Evolutionary conservation across 2,329 filamentous ascomycete species (phyloP).

Genomic region (Xylogone sp.): DNA sequence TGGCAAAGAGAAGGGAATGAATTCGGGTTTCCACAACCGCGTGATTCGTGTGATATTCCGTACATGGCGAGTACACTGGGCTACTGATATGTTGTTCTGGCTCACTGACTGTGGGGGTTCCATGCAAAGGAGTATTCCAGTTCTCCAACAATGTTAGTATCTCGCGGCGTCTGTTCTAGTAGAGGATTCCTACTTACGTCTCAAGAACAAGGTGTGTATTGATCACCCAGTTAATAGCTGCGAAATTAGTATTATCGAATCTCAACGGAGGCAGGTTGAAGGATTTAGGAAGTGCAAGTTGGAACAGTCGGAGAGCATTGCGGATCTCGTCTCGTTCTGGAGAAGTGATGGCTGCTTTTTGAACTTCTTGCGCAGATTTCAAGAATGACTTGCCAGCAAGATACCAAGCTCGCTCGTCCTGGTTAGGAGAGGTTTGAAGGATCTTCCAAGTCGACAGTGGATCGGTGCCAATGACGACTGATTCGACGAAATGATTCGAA

Average conservation of each 20-base stretch:
- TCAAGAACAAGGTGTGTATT: neutral
- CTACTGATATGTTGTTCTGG: neutral
- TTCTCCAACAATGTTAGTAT: neutral
- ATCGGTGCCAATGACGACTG: neutral
- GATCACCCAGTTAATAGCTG: neutral
- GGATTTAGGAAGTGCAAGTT: neutral
- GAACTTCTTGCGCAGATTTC: neutral
- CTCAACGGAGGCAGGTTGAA: neutral
- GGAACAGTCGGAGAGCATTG: neutral
- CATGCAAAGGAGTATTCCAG: neutral
- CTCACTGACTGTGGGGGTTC: neutral
- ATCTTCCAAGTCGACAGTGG: conserved; percentile 1
- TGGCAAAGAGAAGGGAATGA: neutral
- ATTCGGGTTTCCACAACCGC: neutral
- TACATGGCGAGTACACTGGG: neutral
- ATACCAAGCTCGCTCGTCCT: conserved; percentile 5
- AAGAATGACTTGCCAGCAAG: neutral
- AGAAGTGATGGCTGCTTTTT: neutral
- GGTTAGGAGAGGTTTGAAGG: neutral
- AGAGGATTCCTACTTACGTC: neutral
- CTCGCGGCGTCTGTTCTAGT: too few relatives aligned
- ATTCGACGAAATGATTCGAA: neutral
- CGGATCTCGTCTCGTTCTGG: neutral
- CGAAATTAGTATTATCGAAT: neutral
- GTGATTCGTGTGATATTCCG: neutral